Evolutionary conservation across 257 asterid genomes (phyloP).

Genomic region (Capsicum baccatum): DNA sequence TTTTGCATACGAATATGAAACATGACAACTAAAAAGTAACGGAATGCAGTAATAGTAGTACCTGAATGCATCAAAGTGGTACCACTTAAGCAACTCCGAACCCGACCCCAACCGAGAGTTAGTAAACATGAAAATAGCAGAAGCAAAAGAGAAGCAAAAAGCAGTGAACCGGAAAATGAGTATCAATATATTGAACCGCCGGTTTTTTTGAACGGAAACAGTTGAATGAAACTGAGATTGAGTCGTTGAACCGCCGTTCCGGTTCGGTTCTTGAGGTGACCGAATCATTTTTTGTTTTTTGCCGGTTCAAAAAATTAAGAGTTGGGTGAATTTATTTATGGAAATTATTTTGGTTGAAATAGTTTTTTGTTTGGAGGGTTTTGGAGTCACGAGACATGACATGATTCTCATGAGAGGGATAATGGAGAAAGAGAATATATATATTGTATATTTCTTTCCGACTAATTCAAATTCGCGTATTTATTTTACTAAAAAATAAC

Average conservation of each 20-base stretch:
- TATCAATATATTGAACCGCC: conserved; percentile 46
- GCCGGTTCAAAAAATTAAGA: background rate
- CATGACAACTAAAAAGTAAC: no score
- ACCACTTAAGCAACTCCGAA: conserved; percentile 39
- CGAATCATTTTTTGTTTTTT: conserved; percentile 28
- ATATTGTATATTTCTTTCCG: background rate
- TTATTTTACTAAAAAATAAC: no score
- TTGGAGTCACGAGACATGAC: conserved; percentile 43
- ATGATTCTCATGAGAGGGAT: conserved; percentile 38
- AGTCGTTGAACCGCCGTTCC: conserved; percentile 45
- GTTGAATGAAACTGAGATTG: conserved; percentile 55
- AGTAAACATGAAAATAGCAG: conserved; percentile 53
- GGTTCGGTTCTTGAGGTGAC: conserved; percentile 38
- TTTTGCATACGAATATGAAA: no score
- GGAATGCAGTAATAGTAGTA: background rate
- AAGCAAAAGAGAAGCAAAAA: conserved; percentile 55
- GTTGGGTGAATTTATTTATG: background rate
- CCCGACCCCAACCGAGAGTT: conserved; percentile 35
- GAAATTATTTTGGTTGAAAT: no score
- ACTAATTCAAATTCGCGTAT: background rate
- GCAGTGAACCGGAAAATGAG: conserved; percentile 47
- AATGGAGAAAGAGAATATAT: background rate
- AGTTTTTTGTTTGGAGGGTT: background rate
- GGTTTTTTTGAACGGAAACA: conserved; percentile 49
- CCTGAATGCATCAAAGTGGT: conserved; percentile 48